Percentiles rank a stretch among this genome's conserved stretches.
These are phyloP conservation scores for Aspergillus felis DNA, from an alignment of 2,329 filamentous ascomycete genomes.

Conservation along the genomic window DNA sequence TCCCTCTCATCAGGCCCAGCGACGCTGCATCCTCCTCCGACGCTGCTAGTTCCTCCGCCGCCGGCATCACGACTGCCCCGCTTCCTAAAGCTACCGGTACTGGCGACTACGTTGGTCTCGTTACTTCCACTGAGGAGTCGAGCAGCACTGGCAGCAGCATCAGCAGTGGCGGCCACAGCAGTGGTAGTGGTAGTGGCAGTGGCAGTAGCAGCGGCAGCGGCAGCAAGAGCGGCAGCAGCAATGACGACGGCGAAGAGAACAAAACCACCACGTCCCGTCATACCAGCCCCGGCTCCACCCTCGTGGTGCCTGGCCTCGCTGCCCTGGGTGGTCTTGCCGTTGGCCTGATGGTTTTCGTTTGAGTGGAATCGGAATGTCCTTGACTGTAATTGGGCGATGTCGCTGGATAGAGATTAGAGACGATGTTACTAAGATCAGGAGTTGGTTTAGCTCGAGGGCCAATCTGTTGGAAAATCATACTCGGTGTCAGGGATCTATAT, in stretches of 20 bases:
- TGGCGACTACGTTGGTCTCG: not conserved
- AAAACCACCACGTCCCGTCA: slow-evolving; percentile 9
- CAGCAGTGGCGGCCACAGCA: not conserved
- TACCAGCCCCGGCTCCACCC: slow-evolving; percentile 23
- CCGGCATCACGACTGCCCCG: not conserved
- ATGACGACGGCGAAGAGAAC: not conserved
- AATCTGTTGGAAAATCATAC: not conserved
- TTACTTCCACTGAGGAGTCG: not conserved
- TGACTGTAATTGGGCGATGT: not conserved
- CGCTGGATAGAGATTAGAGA: not conserved
- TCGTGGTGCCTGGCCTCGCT: slow-evolving; percentile 21
- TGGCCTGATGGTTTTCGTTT: slow-evolving; percentile 24
- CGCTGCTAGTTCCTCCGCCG: not conserved
- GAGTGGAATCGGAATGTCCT: not conserved
- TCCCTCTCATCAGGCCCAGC: slow-evolving; percentile 18
- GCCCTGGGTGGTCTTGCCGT: slow-evolving; percentile 16
- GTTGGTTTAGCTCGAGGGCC: not conserved
- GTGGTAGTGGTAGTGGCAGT: not conserved
- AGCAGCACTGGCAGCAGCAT: not conserved
- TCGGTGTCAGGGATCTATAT: not conserved
- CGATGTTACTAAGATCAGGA: too few species aligned
- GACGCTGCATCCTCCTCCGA: not conserved
- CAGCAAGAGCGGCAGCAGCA: slow-evolving; percentile 2
- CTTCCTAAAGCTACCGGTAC: slow-evolving; percentile 1
- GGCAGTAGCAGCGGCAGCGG: slow-evolving; percentile 2